Conservation (phyloP, 345 rosid species). For the Crucihimalaya himalaica region DNA sequence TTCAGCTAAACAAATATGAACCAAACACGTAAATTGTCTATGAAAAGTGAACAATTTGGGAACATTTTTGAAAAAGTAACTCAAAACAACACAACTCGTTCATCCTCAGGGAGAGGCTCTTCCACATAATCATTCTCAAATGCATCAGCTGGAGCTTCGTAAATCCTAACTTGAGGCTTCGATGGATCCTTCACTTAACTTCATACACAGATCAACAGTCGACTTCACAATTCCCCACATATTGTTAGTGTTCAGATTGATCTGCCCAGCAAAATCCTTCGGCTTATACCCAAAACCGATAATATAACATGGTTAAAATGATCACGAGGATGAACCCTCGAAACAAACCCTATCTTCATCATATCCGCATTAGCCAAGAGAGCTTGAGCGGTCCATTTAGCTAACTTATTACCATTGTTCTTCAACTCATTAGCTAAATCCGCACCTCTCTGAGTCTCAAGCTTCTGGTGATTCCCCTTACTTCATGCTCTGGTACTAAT, state of each 20-base stretch:
- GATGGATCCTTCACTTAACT: slow-evolving; percentile 74
- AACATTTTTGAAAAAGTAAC: neutral
- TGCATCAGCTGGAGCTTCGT: slow-evolving; percentile 95
- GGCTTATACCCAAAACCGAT: slow-evolving; percentile 87
- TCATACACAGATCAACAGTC: slow-evolving; percentile 92
- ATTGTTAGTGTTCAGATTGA: slow-evolving; percentile 76
- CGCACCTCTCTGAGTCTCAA: slow-evolving; percentile 96
- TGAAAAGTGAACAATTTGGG: neutral
- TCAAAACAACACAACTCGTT: neutral
- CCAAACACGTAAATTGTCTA: neutral
- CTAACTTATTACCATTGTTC: slow-evolving; percentile 92
- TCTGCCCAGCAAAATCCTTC: slow-evolving; percentile 81
- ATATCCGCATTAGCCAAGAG: slow-evolving; percentile 82
- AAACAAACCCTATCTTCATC: slow-evolving; percentile 97
- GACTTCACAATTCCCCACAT: slow-evolving; percentile 99
- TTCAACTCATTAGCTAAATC: slow-evolving; percentile 93
- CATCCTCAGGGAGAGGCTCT: slow-evolving; percentile 68
- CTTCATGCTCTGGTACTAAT: slow-evolving; percentile 61
- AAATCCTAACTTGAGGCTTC: slow-evolving; percentile 91
- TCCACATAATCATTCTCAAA: slow-evolving; percentile 97
- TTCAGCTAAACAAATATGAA: neutral
- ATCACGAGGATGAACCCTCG: slow-evolving; percentile 95
- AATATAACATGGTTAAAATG: slow-evolving; percentile 92
- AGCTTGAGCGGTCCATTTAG: slow-evolving; percentile 98
- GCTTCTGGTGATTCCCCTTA: slow-evolving; percentile 88